Evolutionary conservation across 805 yeast species (phyloP), one percentile per base, ranked within the genome.

Genomic region (Metschnikowia cerradonensis): DNA sequence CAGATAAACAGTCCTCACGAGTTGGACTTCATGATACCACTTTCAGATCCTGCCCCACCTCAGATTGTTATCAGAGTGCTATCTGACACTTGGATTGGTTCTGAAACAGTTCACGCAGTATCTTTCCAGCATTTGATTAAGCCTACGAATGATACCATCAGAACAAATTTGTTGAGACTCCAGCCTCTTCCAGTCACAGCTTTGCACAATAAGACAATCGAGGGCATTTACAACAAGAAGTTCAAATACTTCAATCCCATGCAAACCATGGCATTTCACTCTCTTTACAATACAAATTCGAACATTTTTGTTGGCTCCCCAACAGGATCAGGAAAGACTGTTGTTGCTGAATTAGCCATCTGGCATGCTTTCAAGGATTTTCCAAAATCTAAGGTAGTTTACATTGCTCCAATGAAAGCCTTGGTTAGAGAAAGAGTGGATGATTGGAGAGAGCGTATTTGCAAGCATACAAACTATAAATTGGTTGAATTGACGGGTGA

Each of bases 321-420:
- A 2, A 94, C 99, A 2, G 99, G 99, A 22, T 92, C 97, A 0
- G 99, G 99, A 58, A 94, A 94, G 67, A 94, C 99, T 0, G 86
- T 94, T 33, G 98, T 95, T 30, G 96, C 98, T 0, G 99, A 94
- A 64, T 69, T 94, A 50, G 98, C 98, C 0, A 88, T 94, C 14
- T 94, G 98, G 97, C 92, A 90, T 65, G 97, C 99, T 0, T 87
- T 92, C 65, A 81, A 78, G 42, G 86, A 87, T 43, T 83, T 77
- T 51, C 97, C 97, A 0, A 81, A 84, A 10, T 81, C 89, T 1
- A 90, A 90, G 58, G 77, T 88, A 23, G 92, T 88, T 6, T 88
- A 88, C 63, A 86, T 88, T 70, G 95, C 95, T 0, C 95, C 95
- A 1, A 88, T 88, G 95, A 88, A 88, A 60, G 95, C 95, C 0